Base-by-base conservation (phyloP, 2,329 filamentous ascomycete species). In the Exophiala bonariae region DNA sequence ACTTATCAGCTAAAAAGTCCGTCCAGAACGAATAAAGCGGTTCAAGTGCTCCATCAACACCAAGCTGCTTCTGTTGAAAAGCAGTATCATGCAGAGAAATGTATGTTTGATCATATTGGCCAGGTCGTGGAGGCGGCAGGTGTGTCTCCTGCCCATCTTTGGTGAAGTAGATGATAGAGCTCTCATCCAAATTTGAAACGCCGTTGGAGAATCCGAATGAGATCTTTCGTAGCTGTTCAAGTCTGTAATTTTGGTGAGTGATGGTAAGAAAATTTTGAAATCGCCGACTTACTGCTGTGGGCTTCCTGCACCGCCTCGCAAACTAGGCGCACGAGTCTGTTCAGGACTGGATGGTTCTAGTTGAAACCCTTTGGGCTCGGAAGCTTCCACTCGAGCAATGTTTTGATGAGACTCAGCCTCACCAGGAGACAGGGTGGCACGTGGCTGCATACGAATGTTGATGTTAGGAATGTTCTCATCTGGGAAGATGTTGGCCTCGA, bases 11-110 rank as follows among this genome's bases (percentile, higher is more conserved):
- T 54, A 90, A 75, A 62, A 86, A 87, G 64, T 85, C 80, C 16
- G 82, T 81, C 85, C 86, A 90, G 70, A 87, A 87, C 55, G 82
- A 77, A 70, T 89, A 89, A 22, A 88, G 76, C 5, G 47, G 44
- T 54, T 68, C 55, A 36, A 53, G 63, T 59, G 45, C 74, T 56
- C 20, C 66, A 63, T 31, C 77, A 59, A 78, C 65, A 22, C 58
- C 53, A 10, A 58, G 60, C 40, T 74, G 69, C 10, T 62, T 47
- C 41, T 68, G 67, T 28, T 64, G 41, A 17, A 57, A 46, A n/a
- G 52, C 51, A 10, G 47, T 30, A 16, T 57, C 55, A 40, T 54
- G 49, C 10, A 53, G 34, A 14, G 49, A 46, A 48, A 31, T 60
- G 39, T 65, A 65, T 16, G 56, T 58, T 39, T 67, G 62, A 30